These are phyloP conservation scores for Phytophthora crassamura DNA, from an alignment of 352 stramenopile species.

Conservation along the genomic window DNA sequence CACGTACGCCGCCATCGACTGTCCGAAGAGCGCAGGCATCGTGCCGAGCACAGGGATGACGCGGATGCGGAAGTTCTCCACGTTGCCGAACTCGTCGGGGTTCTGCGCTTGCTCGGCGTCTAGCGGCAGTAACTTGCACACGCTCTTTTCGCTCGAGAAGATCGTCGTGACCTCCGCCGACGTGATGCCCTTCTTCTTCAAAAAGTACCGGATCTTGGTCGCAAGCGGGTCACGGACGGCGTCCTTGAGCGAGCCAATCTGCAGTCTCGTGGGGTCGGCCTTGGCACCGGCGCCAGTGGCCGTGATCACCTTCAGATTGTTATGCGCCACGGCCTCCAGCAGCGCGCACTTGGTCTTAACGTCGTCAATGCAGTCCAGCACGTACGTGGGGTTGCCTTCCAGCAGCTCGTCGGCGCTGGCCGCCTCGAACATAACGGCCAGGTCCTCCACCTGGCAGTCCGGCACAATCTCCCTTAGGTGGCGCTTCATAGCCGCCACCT, in stretches of 20 bases:
- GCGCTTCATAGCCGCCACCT: slow-evolving; percentile 90
- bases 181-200: slow-evolving; percentile 87
- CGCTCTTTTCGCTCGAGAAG: slow-evolving; percentile 97
- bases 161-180: slow-evolving; percentile 84
- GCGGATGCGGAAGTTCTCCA: slow-evolving; percentile 97
- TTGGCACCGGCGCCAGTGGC: slow-evolving; percentile 95
- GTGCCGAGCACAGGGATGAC: slow-evolving; percentile 96
- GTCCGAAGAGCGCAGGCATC: slow-evolving; percentile 97
- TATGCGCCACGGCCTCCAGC: slow-evolving; percentile 89
- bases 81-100: slow-evolving; percentile 94
- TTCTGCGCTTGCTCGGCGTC: slow-evolving; percentile 91
- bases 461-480: slow-evolving; percentile 78
- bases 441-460: slow-evolving; percentile 87
- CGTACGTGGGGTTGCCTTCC: slow-evolving; percentile 89
- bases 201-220: slow-evolving; percentile 95
- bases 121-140: slow-evolving; percentile 95
- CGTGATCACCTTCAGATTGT: slow-evolving; percentile 85
- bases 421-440: slow-evolving; percentile 92
- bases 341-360: slow-evolving; percentile 97
- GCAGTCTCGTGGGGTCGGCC: slow-evolving; percentile 95
- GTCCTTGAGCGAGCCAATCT: slow-evolving; percentile 96
- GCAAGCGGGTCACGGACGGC: slow-evolving; percentile 95
- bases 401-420: slow-evolving; percentile 84
- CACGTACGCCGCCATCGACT: slow-evolving; percentile 95
- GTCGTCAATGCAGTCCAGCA: slow-evolving; percentile 99